Conservation (phyloP, 768 basidiomycete genomes). For the Agaricus blazei region DNA sequence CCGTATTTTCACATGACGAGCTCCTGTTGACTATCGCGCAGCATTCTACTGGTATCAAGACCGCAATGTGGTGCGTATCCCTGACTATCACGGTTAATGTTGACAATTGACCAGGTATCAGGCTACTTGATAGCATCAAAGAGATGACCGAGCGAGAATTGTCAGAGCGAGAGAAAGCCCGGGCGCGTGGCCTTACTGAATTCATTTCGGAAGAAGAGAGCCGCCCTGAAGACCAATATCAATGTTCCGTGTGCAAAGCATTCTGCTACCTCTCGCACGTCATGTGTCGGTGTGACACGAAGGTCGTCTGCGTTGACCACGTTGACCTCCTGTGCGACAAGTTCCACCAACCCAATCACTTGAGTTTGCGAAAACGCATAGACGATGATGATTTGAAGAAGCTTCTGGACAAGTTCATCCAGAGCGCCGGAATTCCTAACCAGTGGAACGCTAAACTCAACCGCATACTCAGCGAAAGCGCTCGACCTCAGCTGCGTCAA, state of each 20-base stretch:
- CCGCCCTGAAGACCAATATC: slow-evolving; percentile 90
- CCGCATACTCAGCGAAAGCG: slow-evolving; percentile 60
- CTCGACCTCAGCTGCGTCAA: slow-evolving; percentile 68
- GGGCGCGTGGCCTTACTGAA: slow-evolving; percentile 58
- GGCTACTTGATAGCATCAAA: slow-evolving; percentile 77
- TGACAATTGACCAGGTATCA: slow-evolving; percentile 24
- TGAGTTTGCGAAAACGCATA: slow-evolving; percentile 73
- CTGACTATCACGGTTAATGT: neutral
- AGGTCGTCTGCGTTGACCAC: slow-evolving; percentile 86
- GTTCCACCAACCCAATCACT: slow-evolving; percentile 32
- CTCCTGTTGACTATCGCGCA: slow-evolving; percentile 96
- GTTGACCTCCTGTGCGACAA: slow-evolving; percentile 67
- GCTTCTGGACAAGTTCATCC: slow-evolving; percentile 57
- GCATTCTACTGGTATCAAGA: slow-evolving; percentile 87
- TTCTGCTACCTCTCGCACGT: slow-evolving; percentile 96
- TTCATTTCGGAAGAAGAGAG: slow-evolving; percentile 66
- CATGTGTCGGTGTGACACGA: slow-evolving; percentile 71
- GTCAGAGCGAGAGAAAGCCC: slow-evolving; percentile 56
- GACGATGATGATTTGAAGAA: slow-evolving; percentile 74
- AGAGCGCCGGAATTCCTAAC: slow-evolving; percentile 68
- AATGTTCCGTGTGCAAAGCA: slow-evolving; percentile 87
- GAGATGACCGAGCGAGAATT: slow-evolving; percentile 91
- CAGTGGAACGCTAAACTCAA: slow-evolving; percentile 72
- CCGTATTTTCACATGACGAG: slow-evolving; percentile 98
- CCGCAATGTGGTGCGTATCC: slow-evolving; percentile 77